A percentile compares a stretch with the other conserved stretches of the same genome.
Conservation (phyloP, 2,329 filamentous ascomycete species). For the Aspergillus sp. region DNA sequence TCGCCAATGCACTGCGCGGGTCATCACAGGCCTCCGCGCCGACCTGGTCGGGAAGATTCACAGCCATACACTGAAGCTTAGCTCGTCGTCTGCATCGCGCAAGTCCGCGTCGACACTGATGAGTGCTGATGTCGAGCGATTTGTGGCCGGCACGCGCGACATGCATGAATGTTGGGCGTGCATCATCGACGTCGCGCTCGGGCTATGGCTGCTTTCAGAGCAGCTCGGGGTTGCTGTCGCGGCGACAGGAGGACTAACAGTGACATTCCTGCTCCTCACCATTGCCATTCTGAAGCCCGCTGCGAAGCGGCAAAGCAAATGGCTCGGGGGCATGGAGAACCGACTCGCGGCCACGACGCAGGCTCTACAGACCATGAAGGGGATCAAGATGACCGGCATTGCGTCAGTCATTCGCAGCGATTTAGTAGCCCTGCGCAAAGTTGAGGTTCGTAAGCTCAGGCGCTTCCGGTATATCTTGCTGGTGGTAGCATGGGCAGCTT, state of each 20-base stretch:
- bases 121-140: not conserved
- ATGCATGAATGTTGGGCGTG: not conserved
- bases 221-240: not conserved
- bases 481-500: not conserved
- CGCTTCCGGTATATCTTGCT: not conserved
- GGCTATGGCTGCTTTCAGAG: not conserved
- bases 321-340: not conserved
- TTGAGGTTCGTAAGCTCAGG: not conserved
- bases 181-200: not conserved
- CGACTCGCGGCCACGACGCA: not conserved
- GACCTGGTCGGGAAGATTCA: not conserved
- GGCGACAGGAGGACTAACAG: not conserved
- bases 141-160: not conserved
- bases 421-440: not conserved
- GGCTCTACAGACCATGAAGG: not conserved
- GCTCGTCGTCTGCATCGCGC: not conserved
- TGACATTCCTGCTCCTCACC: not conserved
- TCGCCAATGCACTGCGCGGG: not conserved
- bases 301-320: not conserved
- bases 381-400: not conserved
- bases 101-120: not conserved
- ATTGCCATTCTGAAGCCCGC: not conserved
- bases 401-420: not conserved
- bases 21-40: not conserved
- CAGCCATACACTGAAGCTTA: not conserved